Conservation (phyloP, 306 rosid species). For the Pyrus pyrifolia region DNA sequence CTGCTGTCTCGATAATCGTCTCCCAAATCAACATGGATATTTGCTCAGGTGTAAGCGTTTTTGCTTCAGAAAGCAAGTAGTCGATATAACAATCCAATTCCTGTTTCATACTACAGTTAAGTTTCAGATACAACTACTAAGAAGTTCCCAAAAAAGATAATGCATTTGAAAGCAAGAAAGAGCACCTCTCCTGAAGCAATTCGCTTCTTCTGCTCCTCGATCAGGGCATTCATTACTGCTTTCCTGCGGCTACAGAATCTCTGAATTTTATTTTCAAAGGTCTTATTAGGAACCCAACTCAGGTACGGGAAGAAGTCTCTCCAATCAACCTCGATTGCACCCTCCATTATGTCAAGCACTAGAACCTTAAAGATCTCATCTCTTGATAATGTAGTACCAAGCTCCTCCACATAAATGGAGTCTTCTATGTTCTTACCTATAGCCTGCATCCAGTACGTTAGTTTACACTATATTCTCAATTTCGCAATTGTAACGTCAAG, state of each 20-base stretch:
- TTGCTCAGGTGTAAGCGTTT: constrained; percentile 52
- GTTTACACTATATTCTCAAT: background rate
- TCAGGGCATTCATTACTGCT: constrained; percentile 54
- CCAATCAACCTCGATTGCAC: constrained; percentile 97
- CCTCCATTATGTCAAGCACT: constrained; percentile 75
- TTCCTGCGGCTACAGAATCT: constrained; percentile 27
- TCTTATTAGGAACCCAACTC: constrained; percentile 81
- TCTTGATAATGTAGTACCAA: constrained; percentile 37
- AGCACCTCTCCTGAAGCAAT: constrained; percentile 68
- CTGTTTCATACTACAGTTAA: constrained; percentile 24
- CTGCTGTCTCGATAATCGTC: constrained; percentile 70
- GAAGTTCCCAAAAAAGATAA: background rate
- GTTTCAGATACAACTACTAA: constrained; percentile 9
- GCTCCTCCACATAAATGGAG: constrained; percentile 60
- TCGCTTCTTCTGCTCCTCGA: constrained; percentile 55
- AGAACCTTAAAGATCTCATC: constrained; percentile 53
- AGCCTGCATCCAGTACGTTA: constrained; percentile 36
- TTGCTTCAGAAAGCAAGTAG: constrained; percentile 56
- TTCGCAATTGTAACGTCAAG: background rate
- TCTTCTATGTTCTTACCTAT: constrained; percentile 51
- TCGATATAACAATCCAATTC: constrained; percentile 54
- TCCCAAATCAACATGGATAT: constrained; percentile 73
- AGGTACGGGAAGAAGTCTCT: constrained; percentile 94
- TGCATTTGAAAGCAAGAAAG: background rate
- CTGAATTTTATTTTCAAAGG: constrained; percentile 43